Evolutionary conservation across 2,329 filamentous ascomycete species (phyloP), one percentile per base, ranked within the genome.

Genomic region (Beauveria scarabaeidicola): DNA sequence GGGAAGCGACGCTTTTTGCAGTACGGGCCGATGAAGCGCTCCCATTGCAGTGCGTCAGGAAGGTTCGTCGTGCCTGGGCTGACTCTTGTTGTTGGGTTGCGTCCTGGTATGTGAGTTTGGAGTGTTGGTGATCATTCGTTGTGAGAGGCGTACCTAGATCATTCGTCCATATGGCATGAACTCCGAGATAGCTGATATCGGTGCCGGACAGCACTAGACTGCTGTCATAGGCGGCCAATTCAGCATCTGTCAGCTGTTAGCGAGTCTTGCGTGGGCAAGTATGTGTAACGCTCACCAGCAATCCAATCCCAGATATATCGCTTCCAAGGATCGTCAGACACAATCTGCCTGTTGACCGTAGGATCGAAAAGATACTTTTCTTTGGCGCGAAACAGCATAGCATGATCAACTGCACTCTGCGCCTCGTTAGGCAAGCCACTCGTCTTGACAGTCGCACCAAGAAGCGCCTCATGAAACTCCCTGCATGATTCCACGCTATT

Each of bases 271-370:
- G 13, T 15, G n/a, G 2, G 15, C 3, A 8, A 5, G 5, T 23
- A 27, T 1, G 7, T 11, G 13, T 44, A 38, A 50, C 13, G 78
- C 76, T 68, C 67, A 85, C 88, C 84, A 61, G 82, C 79, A 52
- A 92, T 78, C 79, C 89, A 90, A 51, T 84, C 82, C 90, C 90
- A 95, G n/a, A 89, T 75, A 59, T 89, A 87, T 60, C 85, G 81
- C n/a, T 93, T 76, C 83, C 88, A 90, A 32, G 82, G 83, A 66
- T 92, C 86, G 62, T 90, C 88, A 6, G 79, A 76, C 1, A 89
- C 80, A n/a, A 92, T 81, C 6, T 79, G 73, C 62, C 81, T 81
- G 66, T 94, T 94, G 52, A 76, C 80, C 17, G 74, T 72, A 61
- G 84, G 85, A 66, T 91, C 77, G 62, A 87, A 86, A 0, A 87